Conservation (phyloP, 768 basidiomycete genomes). For the Russula sp. region DNA sequence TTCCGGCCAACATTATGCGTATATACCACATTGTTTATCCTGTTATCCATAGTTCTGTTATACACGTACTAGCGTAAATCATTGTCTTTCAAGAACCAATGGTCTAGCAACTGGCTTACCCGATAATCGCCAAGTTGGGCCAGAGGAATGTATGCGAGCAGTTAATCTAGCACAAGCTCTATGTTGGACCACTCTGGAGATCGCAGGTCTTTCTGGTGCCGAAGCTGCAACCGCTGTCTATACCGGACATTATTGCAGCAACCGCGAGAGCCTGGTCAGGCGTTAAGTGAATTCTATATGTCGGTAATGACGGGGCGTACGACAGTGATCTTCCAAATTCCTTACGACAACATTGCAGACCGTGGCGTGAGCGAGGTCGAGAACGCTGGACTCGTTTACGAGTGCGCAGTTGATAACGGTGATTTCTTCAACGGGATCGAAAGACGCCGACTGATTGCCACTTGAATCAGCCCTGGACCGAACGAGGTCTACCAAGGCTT, state of each 20-base stretch:
- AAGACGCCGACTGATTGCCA: not conserved
- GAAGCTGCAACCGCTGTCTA: conserved; percentile 43
- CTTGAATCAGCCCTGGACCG: conserved; percentile 31
- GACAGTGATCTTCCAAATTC: conserved; percentile 44
- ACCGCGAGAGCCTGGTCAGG: conserved; percentile 36
- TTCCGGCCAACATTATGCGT: not conserved
- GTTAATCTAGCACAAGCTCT: conserved; percentile 24
- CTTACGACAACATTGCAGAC: conserved; percentile 43
- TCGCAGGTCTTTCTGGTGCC: conserved; percentile 28
- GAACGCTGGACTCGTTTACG: conserved; percentile 48
- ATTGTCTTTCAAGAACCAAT: not conserved
- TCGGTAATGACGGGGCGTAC: conserved; percentile 36
- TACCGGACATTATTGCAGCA: conserved; percentile 56
- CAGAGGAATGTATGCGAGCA: not conserved
- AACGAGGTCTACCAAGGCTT: conserved; percentile 46
- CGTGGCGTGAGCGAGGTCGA: conserved; percentile 43
- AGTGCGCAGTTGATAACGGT: conserved; percentile 53
- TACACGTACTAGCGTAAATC: not conserved
- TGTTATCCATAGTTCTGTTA: conserved; percentile 5
- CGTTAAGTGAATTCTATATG: not conserved
- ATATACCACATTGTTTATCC: conserved; percentile 10
- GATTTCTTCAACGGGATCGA: conserved; percentile 38
- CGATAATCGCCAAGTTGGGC: not conserved
- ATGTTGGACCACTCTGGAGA: conserved; percentile 18
- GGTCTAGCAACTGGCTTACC: not conserved